phyloP scores from a whole-genome alignment of 768 basidiomycete species.

The Lentinula sp. region DNA sequence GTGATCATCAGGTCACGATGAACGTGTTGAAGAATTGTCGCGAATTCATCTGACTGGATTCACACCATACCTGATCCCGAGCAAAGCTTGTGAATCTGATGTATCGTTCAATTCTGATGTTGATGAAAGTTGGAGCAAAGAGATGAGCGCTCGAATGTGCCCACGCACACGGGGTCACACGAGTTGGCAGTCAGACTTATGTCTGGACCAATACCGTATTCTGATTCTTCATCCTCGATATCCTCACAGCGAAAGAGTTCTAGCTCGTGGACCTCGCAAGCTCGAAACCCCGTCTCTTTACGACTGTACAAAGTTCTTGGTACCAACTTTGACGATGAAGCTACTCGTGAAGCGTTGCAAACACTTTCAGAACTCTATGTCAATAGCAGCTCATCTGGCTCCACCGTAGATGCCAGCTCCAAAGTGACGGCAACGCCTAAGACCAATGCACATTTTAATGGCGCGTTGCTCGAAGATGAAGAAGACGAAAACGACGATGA shows the following conservation, averaged over 20 bases:
- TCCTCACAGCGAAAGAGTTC: neutral
- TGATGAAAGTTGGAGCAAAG: no score
- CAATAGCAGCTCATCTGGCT: constrained; percentile 12
- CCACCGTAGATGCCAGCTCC: neutral
- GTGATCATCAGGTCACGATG: neutral
- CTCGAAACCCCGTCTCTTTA: constrained; percentile 72
- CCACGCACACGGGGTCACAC: no score
- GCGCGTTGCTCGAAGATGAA: neutral
- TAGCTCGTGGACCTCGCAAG: constrained; percentile 17
- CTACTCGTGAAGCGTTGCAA: constrained; percentile 73
- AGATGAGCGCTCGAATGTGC: no score
- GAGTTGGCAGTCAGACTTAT: neutral
- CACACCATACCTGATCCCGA: neutral
- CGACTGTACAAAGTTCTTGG: constrained; percentile 89
- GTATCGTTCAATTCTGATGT: neutral
- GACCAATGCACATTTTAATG: constrained; percentile 8
- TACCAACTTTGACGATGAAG: constrained; percentile 70
- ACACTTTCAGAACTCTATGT: constrained; percentile 81
- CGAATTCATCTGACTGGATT: neutral
- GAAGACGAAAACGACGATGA: constrained; percentile 23
- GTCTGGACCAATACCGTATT: neutral
- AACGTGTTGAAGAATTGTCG: neutral
- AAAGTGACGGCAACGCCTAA: constrained; percentile 26
- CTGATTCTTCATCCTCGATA: constrained; percentile 1
- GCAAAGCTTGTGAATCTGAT: neutral